Base-by-base conservation (phyloP, 306 rosid genomes). In the Vachellia pachyceras region DNA sequence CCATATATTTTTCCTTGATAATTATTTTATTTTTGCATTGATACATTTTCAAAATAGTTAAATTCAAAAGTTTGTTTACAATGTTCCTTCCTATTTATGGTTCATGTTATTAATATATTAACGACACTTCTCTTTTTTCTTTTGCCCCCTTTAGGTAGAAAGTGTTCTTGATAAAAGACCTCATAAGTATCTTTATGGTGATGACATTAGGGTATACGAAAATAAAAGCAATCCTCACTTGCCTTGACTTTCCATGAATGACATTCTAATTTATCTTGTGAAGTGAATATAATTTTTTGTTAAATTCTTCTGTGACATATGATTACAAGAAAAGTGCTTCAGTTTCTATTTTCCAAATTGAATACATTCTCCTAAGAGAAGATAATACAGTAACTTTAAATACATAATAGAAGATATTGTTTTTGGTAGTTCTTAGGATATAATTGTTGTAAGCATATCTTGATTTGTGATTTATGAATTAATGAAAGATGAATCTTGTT, bases 91-190 rank as follows among this genome's bases (percentile, higher is more conserved):
- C 33, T 29, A 29, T 29, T 29, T 29, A 29, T 29, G 33, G 33
- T 29, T 29, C 33, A 29, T 29, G 33, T 37, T 4, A 4, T 37
- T 29, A 37, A 37, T 37, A 74, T 49, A 63, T 71, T 23, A 83
- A 45, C n/a, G 60, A 17, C 63, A 63, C 76, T 71, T 54, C 69
- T 61, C 77, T 36, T 52, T 52, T 15, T 54, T 2, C 20, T n/a
- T 7, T 12, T 3, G 1, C n/a, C 6, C 55, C 9, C 29, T 55
- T 75, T 85, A 91, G 95, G 87, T 87, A 69, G 92, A 89, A 50
- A 88, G 82, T 78, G 85, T 91, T 88, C 89, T 90, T 40, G 92
- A 88, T 81, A 89, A 84, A 88, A 92, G 93, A 82, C 80, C 91
- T 78, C 80, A 83, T 81, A 89, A 72, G 82, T 89, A 86, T 88